phyloP scores from a whole-genome alignment of 768 basidiomycete genomes.

The Terana coerulea region DNA sequence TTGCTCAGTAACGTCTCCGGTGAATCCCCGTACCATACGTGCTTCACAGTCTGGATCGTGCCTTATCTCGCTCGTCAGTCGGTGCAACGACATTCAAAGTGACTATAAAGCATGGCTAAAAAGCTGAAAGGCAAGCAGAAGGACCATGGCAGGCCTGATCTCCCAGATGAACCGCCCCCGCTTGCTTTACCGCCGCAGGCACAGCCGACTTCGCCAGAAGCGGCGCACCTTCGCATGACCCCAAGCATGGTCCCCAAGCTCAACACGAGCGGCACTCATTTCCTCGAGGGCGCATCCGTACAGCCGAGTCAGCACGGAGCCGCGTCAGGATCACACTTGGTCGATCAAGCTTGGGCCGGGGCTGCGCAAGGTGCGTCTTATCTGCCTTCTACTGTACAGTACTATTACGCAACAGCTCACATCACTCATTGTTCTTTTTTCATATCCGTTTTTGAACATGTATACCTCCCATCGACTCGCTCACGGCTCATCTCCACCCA shows the following conservation, averaged over 20 bases:
- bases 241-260: slow-evolving; percentile 4
- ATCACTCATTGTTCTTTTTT: background rate
- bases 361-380: slow-evolving; percentile 12
- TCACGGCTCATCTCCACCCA: background rate
- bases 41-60: too few species aligned
- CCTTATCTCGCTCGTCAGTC: too few species aligned
- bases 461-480: background rate
- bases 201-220: too few species aligned
- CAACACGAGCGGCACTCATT: background rate
- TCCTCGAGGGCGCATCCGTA: background rate
- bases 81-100: background rate
- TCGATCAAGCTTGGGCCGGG: background rate
- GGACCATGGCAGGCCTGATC: background rate
- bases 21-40: too few species aligned
- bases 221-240: too few species aligned
- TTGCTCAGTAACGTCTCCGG: too few species aligned
- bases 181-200: background rate
- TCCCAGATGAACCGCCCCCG: background rate
- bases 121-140: slow-evolving; percentile 13
- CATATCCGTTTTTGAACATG: background rate
- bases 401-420: background rate
- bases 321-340: slow-evolving; percentile 2
- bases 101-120: slow-evolving; percentile 9
- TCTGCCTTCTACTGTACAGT: slow-evolving; percentile 1
- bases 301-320: background rate